phyloP scores from a whole-genome alignment of 148 eudicot species.

The Silene latifolia region DNA sequence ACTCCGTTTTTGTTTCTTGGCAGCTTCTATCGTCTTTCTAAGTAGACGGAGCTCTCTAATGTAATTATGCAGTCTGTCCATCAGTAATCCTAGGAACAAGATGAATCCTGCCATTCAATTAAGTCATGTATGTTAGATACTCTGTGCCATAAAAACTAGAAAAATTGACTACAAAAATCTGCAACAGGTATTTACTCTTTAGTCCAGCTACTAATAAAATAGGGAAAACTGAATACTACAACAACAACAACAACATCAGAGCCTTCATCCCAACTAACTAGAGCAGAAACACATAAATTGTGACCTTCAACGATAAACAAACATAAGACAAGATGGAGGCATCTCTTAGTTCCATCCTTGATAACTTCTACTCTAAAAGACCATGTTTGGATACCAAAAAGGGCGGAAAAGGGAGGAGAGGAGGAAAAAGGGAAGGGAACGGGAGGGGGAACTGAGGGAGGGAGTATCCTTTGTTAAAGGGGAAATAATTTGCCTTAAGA shows the following conservation, averaged over 20 bases:
- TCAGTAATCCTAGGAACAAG: constrained; percentile 45
- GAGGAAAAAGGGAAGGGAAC: too few relatives aligned
- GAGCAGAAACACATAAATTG: too few relatives aligned
- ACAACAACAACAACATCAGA: too few relatives aligned
- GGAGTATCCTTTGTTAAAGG: too few relatives aligned
- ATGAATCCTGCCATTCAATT: constrained; percentile 39
- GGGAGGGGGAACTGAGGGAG: too few relatives aligned
- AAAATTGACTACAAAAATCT: not conserved
- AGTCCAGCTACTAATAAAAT: not conserved
- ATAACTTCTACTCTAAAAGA: too few relatives aligned
- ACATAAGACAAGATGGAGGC: not conserved
- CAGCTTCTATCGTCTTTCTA: constrained; percentile 38
- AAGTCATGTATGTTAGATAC: constrained; percentile 9
- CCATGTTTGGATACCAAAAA: too few relatives aligned
- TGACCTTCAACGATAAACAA: not conserved
- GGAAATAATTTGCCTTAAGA: too few relatives aligned
- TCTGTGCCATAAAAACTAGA: not conserved
- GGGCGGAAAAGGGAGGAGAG: too few relatives aligned
- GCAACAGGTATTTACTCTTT: too few relatives aligned
- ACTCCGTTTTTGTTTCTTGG: constrained; percentile 41
- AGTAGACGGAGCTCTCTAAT: constrained; percentile 44
- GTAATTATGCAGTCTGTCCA: constrained; percentile 46
- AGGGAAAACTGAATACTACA: not conserved
- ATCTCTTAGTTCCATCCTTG: too few relatives aligned
- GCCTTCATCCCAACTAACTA: too few relatives aligned